phyloP scores from a whole-genome alignment of 169 alveolate genomes.

The Babesia caballi region DNA sequence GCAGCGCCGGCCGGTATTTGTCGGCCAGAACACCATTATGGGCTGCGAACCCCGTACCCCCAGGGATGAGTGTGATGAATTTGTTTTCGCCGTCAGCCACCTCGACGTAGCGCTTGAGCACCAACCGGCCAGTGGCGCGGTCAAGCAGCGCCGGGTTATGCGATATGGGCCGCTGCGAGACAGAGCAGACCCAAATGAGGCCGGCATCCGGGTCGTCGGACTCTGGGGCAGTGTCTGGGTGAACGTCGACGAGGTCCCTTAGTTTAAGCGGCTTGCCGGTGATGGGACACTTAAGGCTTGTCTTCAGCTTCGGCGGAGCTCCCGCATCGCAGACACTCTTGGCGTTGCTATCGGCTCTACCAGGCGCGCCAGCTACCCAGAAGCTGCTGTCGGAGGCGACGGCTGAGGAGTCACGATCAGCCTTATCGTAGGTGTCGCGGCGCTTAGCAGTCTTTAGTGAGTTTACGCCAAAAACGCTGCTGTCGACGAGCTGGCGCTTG shows the following conservation, averaged over 20 bases:
- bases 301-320: constrained; percentile 43
- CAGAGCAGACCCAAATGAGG: constrained; percentile 73
- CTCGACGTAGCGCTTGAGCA: constrained; percentile 51
- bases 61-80: constrained; percentile 60
- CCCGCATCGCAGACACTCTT: neutral
- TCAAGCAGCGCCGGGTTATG: constrained; percentile 67
- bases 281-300: constrained; percentile 74
- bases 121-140: constrained; percentile 71
- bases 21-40: constrained; percentile 68
- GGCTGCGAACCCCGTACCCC: constrained; percentile 71
- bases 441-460: constrained; percentile 32
- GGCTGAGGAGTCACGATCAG: neutral
- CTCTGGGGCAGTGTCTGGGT: constrained; percentile 67
- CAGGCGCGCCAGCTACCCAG: constrained; percentile 23
- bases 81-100: constrained; percentile 1
- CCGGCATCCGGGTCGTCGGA: constrained; percentile 33
- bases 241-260: constrained; percentile 72
- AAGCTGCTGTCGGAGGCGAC: constrained; percentile 21
- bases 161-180: constrained; percentile 70
- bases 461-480: constrained; percentile 25
- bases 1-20: constrained; percentile 61
- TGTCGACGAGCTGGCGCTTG: constrained; percentile 46
- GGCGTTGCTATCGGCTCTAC: neutral
- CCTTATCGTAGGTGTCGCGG: neutral
- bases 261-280: constrained; percentile 75